Evolutionary conservation across 805 yeast genomes (phyloP).

Genomic region (Ogataea wickerhamii): DNA sequence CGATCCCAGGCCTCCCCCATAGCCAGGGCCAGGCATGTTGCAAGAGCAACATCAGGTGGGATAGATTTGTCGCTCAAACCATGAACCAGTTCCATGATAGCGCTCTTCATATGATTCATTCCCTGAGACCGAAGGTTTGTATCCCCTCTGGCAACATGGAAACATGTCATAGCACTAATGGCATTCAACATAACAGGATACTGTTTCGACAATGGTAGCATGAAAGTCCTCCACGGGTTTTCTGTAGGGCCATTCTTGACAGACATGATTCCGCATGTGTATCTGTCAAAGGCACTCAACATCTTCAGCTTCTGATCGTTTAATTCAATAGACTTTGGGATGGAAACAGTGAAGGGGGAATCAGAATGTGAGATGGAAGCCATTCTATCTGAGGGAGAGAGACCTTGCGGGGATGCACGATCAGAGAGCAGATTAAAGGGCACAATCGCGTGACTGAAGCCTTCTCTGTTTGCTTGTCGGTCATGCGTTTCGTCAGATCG

Average conservation of each 20-base stretch:
- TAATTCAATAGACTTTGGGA: constrained; percentile 25
- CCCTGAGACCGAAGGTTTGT: constrained; percentile 46
- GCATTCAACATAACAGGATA: constrained; percentile 59
- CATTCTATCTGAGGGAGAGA: constrained; percentile 1
- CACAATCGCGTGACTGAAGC: constrained; percentile 1
- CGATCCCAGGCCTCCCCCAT: constrained; percentile 69
- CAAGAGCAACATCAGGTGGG: constrained; percentile 63
- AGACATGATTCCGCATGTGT: constrained; percentile 54
- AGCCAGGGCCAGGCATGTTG: constrained; percentile 60
- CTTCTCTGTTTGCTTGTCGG: neutral
- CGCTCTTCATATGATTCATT: constrained; percentile 53
- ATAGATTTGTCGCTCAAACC: constrained; percentile 45
- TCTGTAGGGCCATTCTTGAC: constrained; percentile 61
- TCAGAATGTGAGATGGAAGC: neutral
- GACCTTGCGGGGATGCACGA: constrained; percentile 6
- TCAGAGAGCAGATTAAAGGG: constrained; percentile 15
- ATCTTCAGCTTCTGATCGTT: constrained; percentile 29
- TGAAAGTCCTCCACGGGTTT: constrained; percentile 62
- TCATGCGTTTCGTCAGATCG: no score
- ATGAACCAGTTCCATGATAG: constrained; percentile 55
- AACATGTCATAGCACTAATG: constrained; percentile 62
- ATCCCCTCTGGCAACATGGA: constrained; percentile 51
- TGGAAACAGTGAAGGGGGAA: constrained; percentile 5
- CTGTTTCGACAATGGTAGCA: constrained; percentile 54
- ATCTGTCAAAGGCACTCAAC: constrained; percentile 39